Evolutionary conservation across 2,329 filamentous ascomycete species (phyloP).

Genomic region (Penicillium sp.): DNA sequence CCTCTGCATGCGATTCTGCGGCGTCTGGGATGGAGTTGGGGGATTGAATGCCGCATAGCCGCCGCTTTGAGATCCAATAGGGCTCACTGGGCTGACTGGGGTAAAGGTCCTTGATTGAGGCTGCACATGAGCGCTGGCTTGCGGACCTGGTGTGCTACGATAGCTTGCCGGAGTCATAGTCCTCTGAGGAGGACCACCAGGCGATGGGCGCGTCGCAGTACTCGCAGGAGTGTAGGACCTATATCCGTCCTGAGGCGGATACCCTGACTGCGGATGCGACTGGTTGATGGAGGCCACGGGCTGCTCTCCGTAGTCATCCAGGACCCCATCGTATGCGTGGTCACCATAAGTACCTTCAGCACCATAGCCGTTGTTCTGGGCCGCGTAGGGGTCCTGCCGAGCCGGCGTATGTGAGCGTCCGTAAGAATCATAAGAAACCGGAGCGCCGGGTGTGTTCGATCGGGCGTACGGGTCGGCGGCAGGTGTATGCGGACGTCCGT

Average conservation of each 20-base stretch:
- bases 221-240: conserved; percentile 13
- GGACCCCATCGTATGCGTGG: neutral
- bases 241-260: conserved; percentile 6
- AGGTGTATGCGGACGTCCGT: neutral
- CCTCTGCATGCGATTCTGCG: conserved; percentile 6
- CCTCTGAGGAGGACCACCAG: neutral
- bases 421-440: conserved; percentile 5
- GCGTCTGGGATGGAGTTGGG: conserved; percentile 7
- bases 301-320: conserved; percentile 5
- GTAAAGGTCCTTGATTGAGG: conserved; percentile 14
- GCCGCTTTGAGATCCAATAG: conserved; percentile 9
- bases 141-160: conserved; percentile 10
- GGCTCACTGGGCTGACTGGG: conserved; percentile 9
- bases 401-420: neutral
- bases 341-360: neutral
- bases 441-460: neutral
- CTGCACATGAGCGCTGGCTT: conserved; percentile 1
- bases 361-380: neutral
- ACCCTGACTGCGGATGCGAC: conserved; percentile 10
- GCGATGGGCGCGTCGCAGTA: conserved; percentile 3
- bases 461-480: neutral
- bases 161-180: conserved; percentile 18
- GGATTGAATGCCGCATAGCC: conserved; percentile 27
- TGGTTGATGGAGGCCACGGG: conserved; percentile 11
- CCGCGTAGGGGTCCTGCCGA: conserved; percentile 14